Percentiles rank a stretch among this genome's conserved stretches.
Conservation (phyloP, 2,329 filamentous ascomycete species). For the Alternaria brassicicola region DNA sequence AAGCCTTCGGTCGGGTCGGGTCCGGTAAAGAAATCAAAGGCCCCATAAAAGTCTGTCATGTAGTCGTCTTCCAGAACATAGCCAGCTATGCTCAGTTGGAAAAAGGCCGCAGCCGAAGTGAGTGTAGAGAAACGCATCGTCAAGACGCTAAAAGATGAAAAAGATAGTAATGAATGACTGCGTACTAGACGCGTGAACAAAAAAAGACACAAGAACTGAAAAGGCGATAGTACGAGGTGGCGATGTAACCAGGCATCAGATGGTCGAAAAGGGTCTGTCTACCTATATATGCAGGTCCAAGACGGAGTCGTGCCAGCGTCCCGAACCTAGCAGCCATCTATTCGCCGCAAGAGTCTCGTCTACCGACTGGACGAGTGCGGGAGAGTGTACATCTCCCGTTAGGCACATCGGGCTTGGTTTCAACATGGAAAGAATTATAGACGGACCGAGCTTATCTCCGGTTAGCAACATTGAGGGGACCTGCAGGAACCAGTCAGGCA, state of each 20-base stretch:
- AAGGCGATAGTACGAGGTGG: conserved; percentile 26
- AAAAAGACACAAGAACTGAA: conserved; percentile 29
- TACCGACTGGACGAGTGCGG: conserved; percentile 15
- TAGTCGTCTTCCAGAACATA: conserved; percentile 51
- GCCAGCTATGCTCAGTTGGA: conserved; percentile 47
- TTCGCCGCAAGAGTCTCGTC: conserved; percentile 19
- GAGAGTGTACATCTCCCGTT: conserved; percentile 19
- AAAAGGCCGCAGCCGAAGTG: conserved; percentile 44
- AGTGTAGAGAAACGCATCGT: conserved; percentile 47
- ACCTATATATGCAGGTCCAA: conserved; percentile 32
- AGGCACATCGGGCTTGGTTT: conserved; percentile 29
- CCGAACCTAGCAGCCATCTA: conserved; percentile 10
- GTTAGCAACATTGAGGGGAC: conserved; percentile 25
- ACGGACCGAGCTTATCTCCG: conserved; percentile 24
- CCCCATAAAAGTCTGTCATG: conserved; percentile 53
- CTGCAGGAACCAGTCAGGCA: conserved; percentile 25
- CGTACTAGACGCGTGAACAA: conserved; percentile 42
- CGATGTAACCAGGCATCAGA: conserved; percentile 14
- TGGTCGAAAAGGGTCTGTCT: conserved; percentile 18
- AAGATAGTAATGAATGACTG: conserved; percentile 39
- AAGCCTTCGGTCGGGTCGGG: conserved; percentile 55
- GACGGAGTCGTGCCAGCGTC: conserved; percentile 12
- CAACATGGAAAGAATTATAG: conserved; percentile 18
- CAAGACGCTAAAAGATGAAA: conserved; percentile 28
- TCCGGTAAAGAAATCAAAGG: conserved; percentile 53